Conservation (phyloP, 192 early-diverging fungal species). For the Bifiguratus adelaidae region DNA sequence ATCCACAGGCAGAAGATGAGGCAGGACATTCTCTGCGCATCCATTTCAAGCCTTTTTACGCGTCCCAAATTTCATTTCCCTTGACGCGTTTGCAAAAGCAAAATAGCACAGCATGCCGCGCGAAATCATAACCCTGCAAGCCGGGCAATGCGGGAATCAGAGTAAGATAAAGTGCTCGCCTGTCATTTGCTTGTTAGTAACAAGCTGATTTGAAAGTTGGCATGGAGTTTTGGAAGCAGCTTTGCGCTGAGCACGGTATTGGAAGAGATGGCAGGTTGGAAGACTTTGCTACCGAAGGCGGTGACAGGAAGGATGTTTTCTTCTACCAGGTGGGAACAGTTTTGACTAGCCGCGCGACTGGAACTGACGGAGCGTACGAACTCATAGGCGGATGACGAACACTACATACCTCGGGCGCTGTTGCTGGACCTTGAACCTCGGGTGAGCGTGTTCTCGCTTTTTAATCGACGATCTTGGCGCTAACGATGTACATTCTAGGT, state of each 20-base stretch:
- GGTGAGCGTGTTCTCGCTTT: too few species aligned
- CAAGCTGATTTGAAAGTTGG: slow-evolving; percentile 57
- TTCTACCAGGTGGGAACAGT: slow-evolving; percentile 84
- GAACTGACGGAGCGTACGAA: too few species aligned
- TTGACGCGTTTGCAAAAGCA: too few species aligned
- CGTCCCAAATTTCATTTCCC: too few species aligned
- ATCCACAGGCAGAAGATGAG: too few species aligned
- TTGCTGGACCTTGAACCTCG: slow-evolving; percentile 90
- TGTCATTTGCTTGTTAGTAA: background rate
- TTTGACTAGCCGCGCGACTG: too few species aligned
- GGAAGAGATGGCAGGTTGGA: slow-evolving; percentile 87
- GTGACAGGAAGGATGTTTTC: slow-evolving; percentile 95
- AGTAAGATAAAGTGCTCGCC: slow-evolving; percentile 34
- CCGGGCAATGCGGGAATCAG: slow-evolving; percentile 98
- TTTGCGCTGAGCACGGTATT: slow-evolving; percentile 95
- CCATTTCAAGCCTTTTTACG: too few species aligned
- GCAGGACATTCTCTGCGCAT: too few species aligned
- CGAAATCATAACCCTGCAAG: slow-evolving; percentile 94
- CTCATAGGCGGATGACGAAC: slow-evolving; percentile 92
- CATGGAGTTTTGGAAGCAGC: slow-evolving; percentile 87
- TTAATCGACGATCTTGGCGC: too few species aligned
- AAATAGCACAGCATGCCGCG: too few species aligned
- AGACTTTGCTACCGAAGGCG: slow-evolving; percentile 79
- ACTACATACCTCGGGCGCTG: slow-evolving; percentile 92
- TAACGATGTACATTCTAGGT: too few species aligned